A percentile compares a stretch with the other conserved stretches of the same genome.
Evolutionary conservation across 2,329 filamentous ascomycete species (phyloP).

Genomic region (Fulvia fulva): DNA sequence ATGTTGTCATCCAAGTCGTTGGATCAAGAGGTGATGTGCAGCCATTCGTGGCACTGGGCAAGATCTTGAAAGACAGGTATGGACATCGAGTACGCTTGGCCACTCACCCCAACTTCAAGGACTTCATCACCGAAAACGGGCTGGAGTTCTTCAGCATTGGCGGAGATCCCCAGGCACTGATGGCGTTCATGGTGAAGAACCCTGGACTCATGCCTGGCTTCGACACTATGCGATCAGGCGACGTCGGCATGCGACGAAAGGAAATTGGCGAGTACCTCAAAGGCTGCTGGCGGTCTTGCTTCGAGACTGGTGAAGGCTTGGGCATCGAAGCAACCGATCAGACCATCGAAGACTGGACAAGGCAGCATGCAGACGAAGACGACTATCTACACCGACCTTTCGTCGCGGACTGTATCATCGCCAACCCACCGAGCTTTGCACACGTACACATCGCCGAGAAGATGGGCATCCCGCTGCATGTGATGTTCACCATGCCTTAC

Average conservation of each 20-base stretch:
- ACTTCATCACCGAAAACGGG: slow-evolving; percentile 48
- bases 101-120: slow-evolving; percentile 48
- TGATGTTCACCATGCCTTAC: slow-evolving; percentile 98
- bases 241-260: slow-evolving; percentile 68
- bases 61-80: slow-evolving; percentile 47
- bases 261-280: slow-evolving; percentile 76
- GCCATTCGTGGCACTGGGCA: slow-evolving; percentile 48
- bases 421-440: slow-evolving; percentile 73
- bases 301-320: slow-evolving; percentile 69
- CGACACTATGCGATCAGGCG: slow-evolving; percentile 70
- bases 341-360: slow-evolving; percentile 49
- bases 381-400: slow-evolving; percentile 58
- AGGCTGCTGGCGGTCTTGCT: slow-evolving; percentile 82
- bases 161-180: slow-evolving; percentile 48
- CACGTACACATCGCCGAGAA: slow-evolving; percentile 73
- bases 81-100: slow-evolving; percentile 47
- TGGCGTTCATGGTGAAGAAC: slow-evolving; percentile 87
- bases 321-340: slow-evolving; percentile 32
- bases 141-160: slow-evolving; percentile 52
- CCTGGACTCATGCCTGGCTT: slow-evolving; percentile 81
- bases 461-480: slow-evolving; percentile 68
- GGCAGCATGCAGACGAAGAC: slow-evolving; percentile 33
- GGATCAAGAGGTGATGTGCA: slow-evolving; percentile 50
- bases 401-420: slow-evolving; percentile 77
- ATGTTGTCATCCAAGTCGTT: slow-evolving; percentile 48